phyloP scores from a whole-genome alignment of 441 rosid genomes.

The Dalechampia spathulata region DNA sequence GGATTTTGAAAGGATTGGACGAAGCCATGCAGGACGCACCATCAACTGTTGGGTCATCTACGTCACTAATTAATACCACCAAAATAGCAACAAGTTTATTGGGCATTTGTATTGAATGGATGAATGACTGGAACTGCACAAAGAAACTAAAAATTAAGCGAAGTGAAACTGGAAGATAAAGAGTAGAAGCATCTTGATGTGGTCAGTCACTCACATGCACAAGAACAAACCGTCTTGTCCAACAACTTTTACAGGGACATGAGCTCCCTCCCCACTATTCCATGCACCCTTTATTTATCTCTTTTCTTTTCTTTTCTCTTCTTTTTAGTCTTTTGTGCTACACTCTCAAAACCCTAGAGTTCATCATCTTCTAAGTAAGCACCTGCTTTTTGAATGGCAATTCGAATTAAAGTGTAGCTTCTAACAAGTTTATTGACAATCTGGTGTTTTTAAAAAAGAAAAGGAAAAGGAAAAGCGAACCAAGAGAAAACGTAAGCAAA shows the following conservation, averaged over 20 bases:
- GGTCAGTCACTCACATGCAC: constrained; percentile 36
- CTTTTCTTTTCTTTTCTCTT: too few relatives aligned
- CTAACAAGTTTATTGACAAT: too few relatives aligned
- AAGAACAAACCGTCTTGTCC: constrained; percentile 27
- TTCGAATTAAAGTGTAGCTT: too few relatives aligned
- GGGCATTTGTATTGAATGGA: too few relatives aligned
- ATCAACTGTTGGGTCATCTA: neutral
- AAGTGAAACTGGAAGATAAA: too few relatives aligned
- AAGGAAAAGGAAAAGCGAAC: neutral
- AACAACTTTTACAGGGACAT: constrained; percentile 18
- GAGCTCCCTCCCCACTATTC: constrained; percentile 20
- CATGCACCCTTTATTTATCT: constrained; percentile 7
- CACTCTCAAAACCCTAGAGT: neutral
- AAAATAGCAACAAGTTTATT: too few relatives aligned
- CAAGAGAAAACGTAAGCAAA: neutral
- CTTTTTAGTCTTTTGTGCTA: neutral
- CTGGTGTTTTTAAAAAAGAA: neutral
- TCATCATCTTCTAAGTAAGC: too few relatives aligned
- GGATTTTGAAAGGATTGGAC: neutral
- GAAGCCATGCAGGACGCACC: neutral
- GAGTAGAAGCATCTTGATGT: constrained; percentile 4
- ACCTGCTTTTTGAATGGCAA: too few relatives aligned
- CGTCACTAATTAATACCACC: neutral
- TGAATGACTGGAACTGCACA: too few relatives aligned
- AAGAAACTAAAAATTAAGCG: too few relatives aligned